A percentile compares a stretch with the other conserved stretches of the same genome.
Conservation (phyloP, 768 basidiomycete species). For the Lactarius akahatsu region DNA sequence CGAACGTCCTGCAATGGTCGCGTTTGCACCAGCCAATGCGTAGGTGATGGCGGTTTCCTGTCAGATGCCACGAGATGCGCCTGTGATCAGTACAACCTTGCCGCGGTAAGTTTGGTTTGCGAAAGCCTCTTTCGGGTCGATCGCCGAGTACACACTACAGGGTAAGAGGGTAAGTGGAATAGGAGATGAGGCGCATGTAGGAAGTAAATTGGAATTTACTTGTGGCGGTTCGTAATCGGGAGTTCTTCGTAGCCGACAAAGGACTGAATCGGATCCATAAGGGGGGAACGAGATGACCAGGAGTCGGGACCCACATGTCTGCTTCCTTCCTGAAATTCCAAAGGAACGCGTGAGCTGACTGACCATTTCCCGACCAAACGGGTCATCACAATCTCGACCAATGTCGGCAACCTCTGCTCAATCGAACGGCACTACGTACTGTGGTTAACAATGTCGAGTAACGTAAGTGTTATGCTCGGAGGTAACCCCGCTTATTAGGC, state of each 20-base stretch:
- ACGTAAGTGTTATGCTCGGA: too few species aligned
- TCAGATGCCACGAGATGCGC: slow-evolving; percentile 25
- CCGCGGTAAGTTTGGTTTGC: slow-evolving; percentile 17
- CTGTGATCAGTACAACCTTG: slow-evolving; percentile 5
- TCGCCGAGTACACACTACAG: background rate
- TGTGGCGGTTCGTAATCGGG: background rate
- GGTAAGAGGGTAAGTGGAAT: background rate
- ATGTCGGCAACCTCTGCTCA: too few species aligned
- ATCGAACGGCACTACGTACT: too few species aligned
- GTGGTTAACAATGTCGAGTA: too few species aligned
- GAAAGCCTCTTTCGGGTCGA: background rate
- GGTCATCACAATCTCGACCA: too few species aligned
- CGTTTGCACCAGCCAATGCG: slow-evolving; percentile 21
- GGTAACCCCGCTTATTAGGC: too few species aligned
- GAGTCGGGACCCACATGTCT: background rate
- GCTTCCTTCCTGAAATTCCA: too few species aligned
- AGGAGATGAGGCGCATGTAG: background rate
- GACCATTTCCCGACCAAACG: too few species aligned
- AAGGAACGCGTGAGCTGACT: too few species aligned
- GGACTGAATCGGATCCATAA: background rate
- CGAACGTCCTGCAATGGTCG: slow-evolving; percentile 20
- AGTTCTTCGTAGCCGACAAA: background rate
- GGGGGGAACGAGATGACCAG: background rate
- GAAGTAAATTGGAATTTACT: too few species aligned
- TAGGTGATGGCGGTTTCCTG: slow-evolving; percentile 19